Base-by-base conservation (phyloP, 768 basidiomycete genomes). In the Trametes cubensis region DNA sequence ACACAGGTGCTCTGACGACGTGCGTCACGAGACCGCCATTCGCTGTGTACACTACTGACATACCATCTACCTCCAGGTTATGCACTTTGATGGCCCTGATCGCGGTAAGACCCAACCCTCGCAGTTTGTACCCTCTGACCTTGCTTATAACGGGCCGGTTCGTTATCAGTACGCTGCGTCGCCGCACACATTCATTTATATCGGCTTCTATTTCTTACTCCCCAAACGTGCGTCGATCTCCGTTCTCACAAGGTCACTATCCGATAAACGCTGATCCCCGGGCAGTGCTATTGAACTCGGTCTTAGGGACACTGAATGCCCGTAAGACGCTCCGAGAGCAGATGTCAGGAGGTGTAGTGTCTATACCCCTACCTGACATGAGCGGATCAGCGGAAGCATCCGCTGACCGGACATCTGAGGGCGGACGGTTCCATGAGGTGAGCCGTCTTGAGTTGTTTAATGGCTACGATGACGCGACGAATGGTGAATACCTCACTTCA, bases 121-220 rank as follows among this genome's bases (percentile, higher is more conserved):
- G 2, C 21, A 1, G 6, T 41, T 40, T 20, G 17, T 52, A 40
- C 41, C 8, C 17, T 34, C 13, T 52, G n/a, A n/a, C n/a, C n/a
- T n/a, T n/a, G n/a, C n/a, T n/a, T n/a, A n/a, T n/a, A n/a, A n/a
- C n/a, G n/a, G n/a, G n/a, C n/a, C n/a, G n/a, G n/a, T n/a, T n/a
- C n/a, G n/a, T n/a, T n/a, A n/a, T n/a, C n/a, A 72, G 71, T 72
- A 69, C 54, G 68, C 66, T 3, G 65, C 47, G 5, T 66, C 69
- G 66, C 69, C 69, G 4, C 39, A 49, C 49, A 68, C 68, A 39
- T 66, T 63, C 50, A 51, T 72, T 34, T 72, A 65, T 58, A 63
- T 67, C 53, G 71, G 65, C 4, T 55, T 72, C n/a, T 69, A 69
- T 51, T 66, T 67, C 49, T 44, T 57, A 0, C 53, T 72, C 21